These are phyloP conservation scores for Suillus fuscotomentosus DNA, from an alignment of 768 basidiomycete species.

Conservation along the genomic window DNA sequence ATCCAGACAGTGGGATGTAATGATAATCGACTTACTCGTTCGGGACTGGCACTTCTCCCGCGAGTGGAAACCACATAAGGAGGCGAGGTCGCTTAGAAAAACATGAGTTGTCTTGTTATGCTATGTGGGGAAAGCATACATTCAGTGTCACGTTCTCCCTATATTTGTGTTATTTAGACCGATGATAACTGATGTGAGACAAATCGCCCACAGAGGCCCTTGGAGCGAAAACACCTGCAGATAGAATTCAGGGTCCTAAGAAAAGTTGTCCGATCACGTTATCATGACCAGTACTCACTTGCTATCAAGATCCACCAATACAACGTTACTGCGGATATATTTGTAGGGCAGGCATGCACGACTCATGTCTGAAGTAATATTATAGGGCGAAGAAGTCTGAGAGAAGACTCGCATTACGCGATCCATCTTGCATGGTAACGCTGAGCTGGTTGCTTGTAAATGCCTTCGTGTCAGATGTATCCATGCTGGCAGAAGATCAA, in stretches of 20 bases:
- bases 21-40: neutral
- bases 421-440: too few species aligned
- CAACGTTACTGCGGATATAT: neutral
- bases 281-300: neutral
- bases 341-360: neutral
- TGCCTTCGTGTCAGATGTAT: neutral
- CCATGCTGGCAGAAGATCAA: neutral
- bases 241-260: neutral
- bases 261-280: neutral
- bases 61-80: neutral
- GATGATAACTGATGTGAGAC: neutral
- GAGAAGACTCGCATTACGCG: neutral
- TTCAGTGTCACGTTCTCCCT: neutral
- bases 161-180: neutral
- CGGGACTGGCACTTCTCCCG: neutral
- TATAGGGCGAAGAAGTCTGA: neutral
- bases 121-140: neutral
- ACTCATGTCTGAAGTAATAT: neutral
- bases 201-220: neutral
- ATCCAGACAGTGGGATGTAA: neutral
- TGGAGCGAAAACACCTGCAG: neutral
- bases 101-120: neutral
- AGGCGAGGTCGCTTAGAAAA: neutral
- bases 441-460: neutral
- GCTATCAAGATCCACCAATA: neutral